Base-by-base conservation (phyloP, 495 filamentous ascomycete species). In the Lophiostoma macrostomum region DNA sequence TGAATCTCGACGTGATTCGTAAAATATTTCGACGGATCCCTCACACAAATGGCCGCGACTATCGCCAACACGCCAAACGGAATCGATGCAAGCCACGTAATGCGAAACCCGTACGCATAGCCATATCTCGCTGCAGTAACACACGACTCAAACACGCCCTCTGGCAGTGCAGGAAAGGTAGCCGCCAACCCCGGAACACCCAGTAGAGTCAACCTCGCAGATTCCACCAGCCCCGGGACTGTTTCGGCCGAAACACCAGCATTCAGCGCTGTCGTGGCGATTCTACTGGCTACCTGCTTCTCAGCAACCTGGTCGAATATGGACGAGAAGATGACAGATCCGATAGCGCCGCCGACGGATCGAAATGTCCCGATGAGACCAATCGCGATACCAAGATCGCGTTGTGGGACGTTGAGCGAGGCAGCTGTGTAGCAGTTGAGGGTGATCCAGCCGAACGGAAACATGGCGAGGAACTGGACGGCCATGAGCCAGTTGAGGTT, bases 301-400 rank as follows among this genome's bases (percentile, higher is more conserved):
- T 63, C 59, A 11, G 74, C 58, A 11, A 69, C 68, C 60, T 74
- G 75, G 8, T 58, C 50, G 6, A 75, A 65, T 32, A 79, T 73
- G 8, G 69, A 70, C 44, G 69, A 67, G 56, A 76, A 78, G 46
- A 80, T 75, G 13, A 73, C 64, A n/a, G 59, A 59, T 55, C 50
- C 56, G 23, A 70, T 44, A 1, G 63, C 29, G 5, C 60, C 64
- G 14, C 63, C 61, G 16, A 65, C 59, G 8, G 35, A 41, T 18
- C 64, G 56, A 25, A 67, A 56, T 14, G 69, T 69, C 1, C 66
- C 66, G 6, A 76, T 60, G 14, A 74, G 64, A 10, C 73, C 73
- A 29, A 68, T 72, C 4, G 67, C 57, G 12, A 68, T 36, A 12
- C 67, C 67, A 1, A 70, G 58, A 35, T 68, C 58, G 45, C 50